phyloP scores from a whole-genome alignment of 495 filamentous ascomycete genomes.

The Lasiosphaeria miniovina region DNA sequence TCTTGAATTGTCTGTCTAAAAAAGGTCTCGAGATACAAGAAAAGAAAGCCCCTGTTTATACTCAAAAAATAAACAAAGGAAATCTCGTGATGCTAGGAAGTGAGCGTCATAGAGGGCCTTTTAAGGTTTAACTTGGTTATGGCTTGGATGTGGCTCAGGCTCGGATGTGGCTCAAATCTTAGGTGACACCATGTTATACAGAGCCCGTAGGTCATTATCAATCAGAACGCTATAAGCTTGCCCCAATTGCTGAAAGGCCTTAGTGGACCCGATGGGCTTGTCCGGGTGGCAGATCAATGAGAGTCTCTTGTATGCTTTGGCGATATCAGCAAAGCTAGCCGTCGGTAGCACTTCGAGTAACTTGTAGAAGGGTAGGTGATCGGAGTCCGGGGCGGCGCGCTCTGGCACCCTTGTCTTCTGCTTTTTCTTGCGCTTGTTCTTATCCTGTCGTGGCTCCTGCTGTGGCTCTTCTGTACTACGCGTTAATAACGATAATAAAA shows the following conservation, averaged over 20 bases:
- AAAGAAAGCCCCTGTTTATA: too few species aligned
- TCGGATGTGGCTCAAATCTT: too few species aligned
- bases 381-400: not conserved
- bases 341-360: not conserved
- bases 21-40: too few species aligned
- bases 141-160: too few species aligned
- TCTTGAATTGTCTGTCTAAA: too few species aligned
- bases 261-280: not conserved
- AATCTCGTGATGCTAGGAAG: too few species aligned
- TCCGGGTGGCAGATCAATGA: not conserved
- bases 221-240: not conserved
- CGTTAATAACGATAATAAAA: not conserved
- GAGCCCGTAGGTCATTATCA: not conserved
- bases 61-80: too few species aligned
- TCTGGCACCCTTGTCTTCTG: not conserved
- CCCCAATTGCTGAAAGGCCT: not conserved
- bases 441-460: not conserved
- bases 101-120: too few species aligned
- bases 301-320: not conserved
- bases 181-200: not conserved
- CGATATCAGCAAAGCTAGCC: not conserved
- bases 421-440: not conserved
- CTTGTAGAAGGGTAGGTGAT: not conserved
- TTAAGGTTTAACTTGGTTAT: too few species aligned
- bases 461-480: not conserved